These are phyloP conservation scores for Ceratocystis cubensis DNA, from an alignment of 2,329 filamentous ascomycete genomes.

Conservation along the genomic window DNA sequence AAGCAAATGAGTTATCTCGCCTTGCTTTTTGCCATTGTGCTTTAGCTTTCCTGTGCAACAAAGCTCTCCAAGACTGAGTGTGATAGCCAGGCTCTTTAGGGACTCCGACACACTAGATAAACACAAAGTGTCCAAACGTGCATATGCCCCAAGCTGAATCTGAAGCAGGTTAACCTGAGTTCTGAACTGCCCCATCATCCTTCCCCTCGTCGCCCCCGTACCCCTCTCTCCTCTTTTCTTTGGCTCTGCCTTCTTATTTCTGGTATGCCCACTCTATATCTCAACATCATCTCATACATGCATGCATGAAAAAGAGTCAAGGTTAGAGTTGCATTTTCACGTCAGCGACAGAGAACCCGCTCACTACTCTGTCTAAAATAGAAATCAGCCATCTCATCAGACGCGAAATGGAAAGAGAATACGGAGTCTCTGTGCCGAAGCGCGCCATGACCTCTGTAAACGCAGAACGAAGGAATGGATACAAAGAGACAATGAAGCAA, in stretches of 20 bases:
- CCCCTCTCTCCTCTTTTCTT: not conserved
- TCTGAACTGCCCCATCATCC: not conserved
- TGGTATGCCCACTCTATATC: not conserved
- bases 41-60: not conserved
- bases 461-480: not conserved
- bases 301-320: not conserved
- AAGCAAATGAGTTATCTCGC: not conserved
- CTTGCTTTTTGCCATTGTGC: not conserved
- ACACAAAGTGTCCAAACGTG: constrained; percentile 6
- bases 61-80: not conserved
- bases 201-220: not conserved
- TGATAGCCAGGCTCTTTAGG: not conserved
- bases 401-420: not conserved
- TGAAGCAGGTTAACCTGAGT: constrained; percentile 7
- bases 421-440: not conserved
- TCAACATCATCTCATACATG: constrained; percentile 3
- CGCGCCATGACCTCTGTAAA: not conserved
- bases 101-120: not conserved
- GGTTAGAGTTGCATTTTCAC: constrained; percentile 6
- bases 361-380: constrained; percentile 4
- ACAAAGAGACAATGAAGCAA: not conserved
- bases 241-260: not conserved
- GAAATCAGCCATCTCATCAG: not conserved
- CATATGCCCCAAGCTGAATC: constrained; percentile 11
- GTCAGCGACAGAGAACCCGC: not conserved